These are phyloP conservation scores for Escallonia rubra DNA, from an alignment of 129 eudicot genomes.

Conservation along the genomic window DNA sequence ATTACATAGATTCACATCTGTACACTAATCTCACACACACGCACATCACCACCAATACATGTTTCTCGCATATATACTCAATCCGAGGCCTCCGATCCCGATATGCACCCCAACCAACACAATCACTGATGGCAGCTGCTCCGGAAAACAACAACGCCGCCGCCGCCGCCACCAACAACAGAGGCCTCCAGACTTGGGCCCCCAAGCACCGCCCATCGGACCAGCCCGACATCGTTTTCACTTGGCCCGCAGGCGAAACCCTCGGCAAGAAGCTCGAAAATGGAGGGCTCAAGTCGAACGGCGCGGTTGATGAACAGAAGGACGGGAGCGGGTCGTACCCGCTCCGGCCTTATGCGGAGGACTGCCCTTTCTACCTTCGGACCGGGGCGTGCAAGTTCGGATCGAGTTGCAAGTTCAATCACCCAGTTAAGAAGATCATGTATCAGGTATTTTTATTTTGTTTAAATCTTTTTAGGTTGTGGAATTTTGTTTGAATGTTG, in stretches of 20 bases:
- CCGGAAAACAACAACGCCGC: neutral
- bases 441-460: conserved; percentile 20
- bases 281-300: conserved; percentile 9
- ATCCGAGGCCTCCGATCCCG: too few species aligned
- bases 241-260: neutral
- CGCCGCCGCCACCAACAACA: neutral
- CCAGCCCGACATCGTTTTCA: conserved; percentile 1
- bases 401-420: conserved; percentile 43
- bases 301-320: neutral
- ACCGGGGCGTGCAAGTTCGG: conserved; percentile 53
- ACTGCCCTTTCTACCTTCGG: conserved; percentile 30
- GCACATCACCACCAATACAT: too few species aligned
- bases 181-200: neutral
- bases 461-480: neutral
- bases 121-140: neutral
- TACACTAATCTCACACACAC: too few species aligned
- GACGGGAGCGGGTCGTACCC: conserved; percentile 5
- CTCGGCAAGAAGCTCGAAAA: conserved; percentile 9
- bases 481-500: neutral
- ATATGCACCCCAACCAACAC: too few species aligned
- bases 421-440: conserved; percentile 21
- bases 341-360: conserved; percentile 37
- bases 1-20: too few species aligned
- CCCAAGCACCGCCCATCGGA: neutral
- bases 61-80: too few species aligned